phyloP scores from a whole-genome alignment of 2,329 filamentous ascomycete genomes.

The Apiospora pterosperma region DNA sequence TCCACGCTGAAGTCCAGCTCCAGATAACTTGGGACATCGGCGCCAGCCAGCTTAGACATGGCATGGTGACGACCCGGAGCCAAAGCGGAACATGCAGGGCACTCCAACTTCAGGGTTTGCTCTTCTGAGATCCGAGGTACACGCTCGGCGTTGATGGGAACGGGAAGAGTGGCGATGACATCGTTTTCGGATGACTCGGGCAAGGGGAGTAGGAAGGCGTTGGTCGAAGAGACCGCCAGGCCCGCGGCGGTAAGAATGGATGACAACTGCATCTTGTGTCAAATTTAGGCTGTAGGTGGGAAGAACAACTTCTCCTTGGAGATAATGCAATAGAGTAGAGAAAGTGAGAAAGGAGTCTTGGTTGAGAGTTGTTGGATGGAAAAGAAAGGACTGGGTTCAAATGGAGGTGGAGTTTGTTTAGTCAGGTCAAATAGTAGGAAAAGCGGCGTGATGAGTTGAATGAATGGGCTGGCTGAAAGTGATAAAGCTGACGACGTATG shows the following conservation, averaged over 20 bases:
- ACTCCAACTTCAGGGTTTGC: slow-evolving; percentile 23
- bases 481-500: background rate
- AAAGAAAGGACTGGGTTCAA: background rate
- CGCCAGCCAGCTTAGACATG: slow-evolving; percentile 8
- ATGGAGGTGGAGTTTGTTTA: background rate
- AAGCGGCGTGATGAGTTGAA: background rate
- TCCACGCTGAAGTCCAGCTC: slow-evolving; percentile 54
- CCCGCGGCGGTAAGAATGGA: slow-evolving; percentile 30
- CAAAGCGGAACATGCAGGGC: slow-evolving; percentile 21
- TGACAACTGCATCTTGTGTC: slow-evolving; percentile 28
- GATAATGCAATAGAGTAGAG: background rate
- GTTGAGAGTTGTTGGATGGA: background rate
- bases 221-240: slow-evolving; percentile 30
- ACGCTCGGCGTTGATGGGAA: slow-evolving; percentile 17
- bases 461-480: slow-evolving; percentile 3
- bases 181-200: slow-evolving; percentile 24
- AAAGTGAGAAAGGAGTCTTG: background rate
- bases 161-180: slow-evolving; percentile 24
- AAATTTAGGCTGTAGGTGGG: background rate
- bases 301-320: background rate
- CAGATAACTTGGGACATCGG: slow-evolving; percentile 39
- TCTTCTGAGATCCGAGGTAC: slow-evolving; percentile 15
- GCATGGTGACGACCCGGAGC: slow-evolving; percentile 11
- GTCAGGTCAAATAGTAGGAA: background rate
- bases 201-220: slow-evolving; percentile 26